Evolutionary conservation across 192 early-diverging fungal species (phyloP), one percentile per base, ranked within the genome.

Genomic region (Spizellomyces punctatus): DNA sequence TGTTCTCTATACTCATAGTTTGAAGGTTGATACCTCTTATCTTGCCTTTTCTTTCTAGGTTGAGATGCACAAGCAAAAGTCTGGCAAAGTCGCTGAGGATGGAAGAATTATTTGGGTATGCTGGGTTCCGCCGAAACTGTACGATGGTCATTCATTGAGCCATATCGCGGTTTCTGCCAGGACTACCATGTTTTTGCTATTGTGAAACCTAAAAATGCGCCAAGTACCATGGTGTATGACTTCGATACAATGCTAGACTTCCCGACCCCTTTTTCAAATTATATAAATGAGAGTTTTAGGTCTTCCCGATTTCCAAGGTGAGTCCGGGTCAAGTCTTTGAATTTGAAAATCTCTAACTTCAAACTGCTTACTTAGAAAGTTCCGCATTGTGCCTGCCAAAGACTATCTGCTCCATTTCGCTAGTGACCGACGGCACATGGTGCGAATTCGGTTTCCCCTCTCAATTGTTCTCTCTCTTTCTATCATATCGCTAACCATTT

Each of bases 161-260:
- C 0, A 36, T 36, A 36, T 36, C 27, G 27, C 27, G 27, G n/a
- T n/a, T n/a, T n/a, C n/a, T 36, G 27, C 27, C 3, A 36, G 69
- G 66, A 71, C 44, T 71, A 71, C 47, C 69, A 71, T 60, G 69
- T 71, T 44, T 71, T 71, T 71, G 58, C 50, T 16, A 16, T 71
- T 36, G 27, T 36, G 27, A 36, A 10, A 58, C 12, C 22, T 0
- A 9, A 41, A 27, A 42, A 46, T 9, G 5, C 36, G 58, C 41
- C 2, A 46, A 12, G 8, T 9, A 56, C 54, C 27, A 21, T 59
- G 42, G 69, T 62, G 6, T 62, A 19, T 17, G 69, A 71, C 36
- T 63, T 71, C 1, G 69, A 71, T 57, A 63, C 42, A 17, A 1
- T 16, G 8, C 27, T 71, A 4, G 27, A n/a, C 6, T 71, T 62